phyloP scores from a whole-genome alignment of 208 protist genomes.

The Wallacemonas rigidus region DNA sequence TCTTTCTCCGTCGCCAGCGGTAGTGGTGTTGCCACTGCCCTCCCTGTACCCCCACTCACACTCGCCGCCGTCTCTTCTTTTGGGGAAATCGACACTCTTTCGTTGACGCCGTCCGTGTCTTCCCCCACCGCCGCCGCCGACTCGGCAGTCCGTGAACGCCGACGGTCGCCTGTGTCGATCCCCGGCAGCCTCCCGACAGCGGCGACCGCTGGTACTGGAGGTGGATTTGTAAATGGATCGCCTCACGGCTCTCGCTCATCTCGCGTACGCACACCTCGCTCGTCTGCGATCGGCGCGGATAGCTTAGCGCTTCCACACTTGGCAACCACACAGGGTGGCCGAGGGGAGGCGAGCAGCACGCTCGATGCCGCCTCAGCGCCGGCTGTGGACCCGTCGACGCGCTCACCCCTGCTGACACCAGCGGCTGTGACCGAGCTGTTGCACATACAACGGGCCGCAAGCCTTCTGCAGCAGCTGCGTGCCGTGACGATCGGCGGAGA shows the following conservation, averaged over 20 bases:
- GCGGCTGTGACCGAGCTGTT: background rate
- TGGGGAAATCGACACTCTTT: background rate
- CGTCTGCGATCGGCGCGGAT: background rate
- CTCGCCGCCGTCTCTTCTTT: background rate
- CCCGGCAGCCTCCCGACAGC: background rate
- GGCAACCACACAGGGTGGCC: no score
- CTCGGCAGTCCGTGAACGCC: background rate
- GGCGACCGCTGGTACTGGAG: background rate
- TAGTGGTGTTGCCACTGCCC: background rate
- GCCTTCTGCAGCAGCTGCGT: constrained; percentile 26
- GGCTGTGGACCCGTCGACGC: background rate
- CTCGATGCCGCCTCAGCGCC: no score
- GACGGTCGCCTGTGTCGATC: background rate
- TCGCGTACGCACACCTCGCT: background rate
- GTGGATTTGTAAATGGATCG: background rate
- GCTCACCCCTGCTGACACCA: background rate
- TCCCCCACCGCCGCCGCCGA: background rate
- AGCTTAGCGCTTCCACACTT: no score
- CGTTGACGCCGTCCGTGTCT: background rate
- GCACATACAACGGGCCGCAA: constrained; percentile 14
- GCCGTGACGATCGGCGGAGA: constrained; percentile 22
- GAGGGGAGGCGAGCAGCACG: no score
- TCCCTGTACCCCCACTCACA: background rate
- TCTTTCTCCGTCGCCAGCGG: background rate
- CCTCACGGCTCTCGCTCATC: background rate